phyloP scores from a whole-genome alignment of 345 rosid genomes.

The Eucalyptus caleyi region DNA sequence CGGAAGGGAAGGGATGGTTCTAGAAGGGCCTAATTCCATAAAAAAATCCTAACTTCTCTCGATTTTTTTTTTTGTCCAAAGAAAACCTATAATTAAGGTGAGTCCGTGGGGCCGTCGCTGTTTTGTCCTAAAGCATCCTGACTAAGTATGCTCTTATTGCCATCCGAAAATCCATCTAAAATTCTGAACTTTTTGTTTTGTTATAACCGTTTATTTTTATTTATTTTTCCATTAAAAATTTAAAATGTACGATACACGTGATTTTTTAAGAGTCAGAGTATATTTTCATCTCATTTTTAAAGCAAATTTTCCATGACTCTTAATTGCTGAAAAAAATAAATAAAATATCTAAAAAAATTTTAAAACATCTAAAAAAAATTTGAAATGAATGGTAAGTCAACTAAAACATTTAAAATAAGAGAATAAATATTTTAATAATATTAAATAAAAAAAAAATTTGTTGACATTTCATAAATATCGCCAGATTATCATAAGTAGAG shows the following conservation, averaged over 20 bases:
- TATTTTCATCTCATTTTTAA: not conserved
- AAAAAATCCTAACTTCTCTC: too few species aligned
- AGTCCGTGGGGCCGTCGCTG: too few species aligned
- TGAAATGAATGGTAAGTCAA: not conserved
- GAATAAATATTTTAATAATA: not conserved
- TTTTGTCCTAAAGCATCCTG: too few species aligned
- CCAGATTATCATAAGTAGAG: not conserved
- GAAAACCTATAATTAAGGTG: too few species aligned
- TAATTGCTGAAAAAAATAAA: not conserved
- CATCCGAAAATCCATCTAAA: not conserved
- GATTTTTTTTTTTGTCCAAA: too few species aligned
- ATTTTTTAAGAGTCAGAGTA: not conserved
- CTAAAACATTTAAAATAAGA: not conserved
- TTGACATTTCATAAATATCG: not conserved
- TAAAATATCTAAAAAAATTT: too few species aligned
- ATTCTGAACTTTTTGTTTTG: not conserved
- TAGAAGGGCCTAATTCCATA: not conserved
- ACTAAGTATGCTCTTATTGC: not conserved
- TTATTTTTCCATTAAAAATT: not conserved
- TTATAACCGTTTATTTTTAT: not conserved
- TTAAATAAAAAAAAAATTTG: not conserved
- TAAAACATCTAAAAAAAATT: not conserved
- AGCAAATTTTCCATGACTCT: not conserved
- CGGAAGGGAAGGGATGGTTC: not conserved
- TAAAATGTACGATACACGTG: fast-evolving